These are phyloP conservation scores for Xerocomus brunneocitrinus DNA, from an alignment of 768 basidiomycete genomes.

Conservation along the genomic window DNA sequence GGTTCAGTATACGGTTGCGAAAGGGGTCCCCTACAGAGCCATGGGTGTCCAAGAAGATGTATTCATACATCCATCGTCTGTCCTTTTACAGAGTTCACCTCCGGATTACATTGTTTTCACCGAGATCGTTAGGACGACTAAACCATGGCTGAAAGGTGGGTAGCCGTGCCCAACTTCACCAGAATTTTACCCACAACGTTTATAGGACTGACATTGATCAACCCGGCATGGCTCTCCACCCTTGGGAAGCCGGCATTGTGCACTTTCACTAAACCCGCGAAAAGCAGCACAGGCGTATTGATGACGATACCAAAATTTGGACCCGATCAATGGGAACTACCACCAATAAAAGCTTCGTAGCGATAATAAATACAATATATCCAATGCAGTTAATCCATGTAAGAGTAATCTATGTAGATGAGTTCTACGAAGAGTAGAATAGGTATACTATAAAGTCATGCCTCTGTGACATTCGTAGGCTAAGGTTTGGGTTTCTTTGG, in stretches of 20 bases:
- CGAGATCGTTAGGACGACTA: conserved; percentile 74
- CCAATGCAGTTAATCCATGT: conserved; percentile 7
- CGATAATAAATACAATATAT: conserved; percentile 21
- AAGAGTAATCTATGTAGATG: conserved; percentile 8
- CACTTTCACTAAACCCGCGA: conserved; percentile 82
- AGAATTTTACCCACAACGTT: conserved; percentile 1
- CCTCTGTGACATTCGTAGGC: neutral
- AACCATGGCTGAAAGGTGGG: conserved; percentile 77
- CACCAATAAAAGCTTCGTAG: conserved; percentile 41
- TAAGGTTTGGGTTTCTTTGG: conserved; percentile 48
- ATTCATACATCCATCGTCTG: conserved; percentile 88
- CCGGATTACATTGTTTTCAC: conserved; percentile 85
- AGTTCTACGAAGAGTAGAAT: neutral
- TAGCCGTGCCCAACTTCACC: neutral
- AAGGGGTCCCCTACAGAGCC: conserved; percentile 79
- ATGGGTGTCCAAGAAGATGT: conserved; percentile 81
- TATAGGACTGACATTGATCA: conserved; percentile 76
- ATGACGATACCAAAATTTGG: conserved; percentile 85
- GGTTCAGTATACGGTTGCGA: conserved; percentile 66
- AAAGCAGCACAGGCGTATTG: conserved; percentile 59
- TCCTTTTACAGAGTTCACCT: conserved; percentile 60
- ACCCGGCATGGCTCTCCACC: conserved; percentile 80
- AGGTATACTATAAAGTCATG: neutral
- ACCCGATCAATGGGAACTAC: conserved; percentile 82
- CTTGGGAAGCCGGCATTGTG: conserved; percentile 79